phyloP scores from a whole-genome alignment of 83 land plant genomes.

The Diphasiastrum complanatum region DNA sequence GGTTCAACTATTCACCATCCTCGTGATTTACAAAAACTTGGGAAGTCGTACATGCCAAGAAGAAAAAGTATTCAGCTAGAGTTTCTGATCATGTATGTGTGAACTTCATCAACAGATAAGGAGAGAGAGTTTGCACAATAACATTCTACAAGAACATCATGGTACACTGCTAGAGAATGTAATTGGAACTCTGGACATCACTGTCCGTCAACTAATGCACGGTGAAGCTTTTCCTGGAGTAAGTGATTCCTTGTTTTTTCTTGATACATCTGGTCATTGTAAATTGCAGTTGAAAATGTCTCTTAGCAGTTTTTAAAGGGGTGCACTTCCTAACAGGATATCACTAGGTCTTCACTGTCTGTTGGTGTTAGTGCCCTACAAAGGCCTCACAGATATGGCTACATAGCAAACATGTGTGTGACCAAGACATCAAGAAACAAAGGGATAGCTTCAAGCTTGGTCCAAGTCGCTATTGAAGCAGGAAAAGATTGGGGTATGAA shows the following conservation, averaged over 20 bases:
- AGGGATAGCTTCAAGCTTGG: constrained; percentile 72
- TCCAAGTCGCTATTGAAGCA: constrained; percentile 44
- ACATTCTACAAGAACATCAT: too few species aligned
- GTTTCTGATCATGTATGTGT: too few species aligned
- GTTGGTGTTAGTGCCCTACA: constrained; percentile 5
- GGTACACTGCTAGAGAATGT: constrained; percentile 55
- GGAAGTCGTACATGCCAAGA: too few species aligned
- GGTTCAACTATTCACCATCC: too few species aligned
- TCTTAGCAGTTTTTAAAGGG: not conserved
- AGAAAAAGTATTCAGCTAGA: too few species aligned
- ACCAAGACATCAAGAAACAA: constrained; percentile 60
- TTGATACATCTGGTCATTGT: not conserved
- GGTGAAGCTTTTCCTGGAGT: constrained; percentile 72
- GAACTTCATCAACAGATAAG: too few species aligned
- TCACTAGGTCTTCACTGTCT: too few species aligned
- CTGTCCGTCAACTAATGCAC: constrained; percentile 45
- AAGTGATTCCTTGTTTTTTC: constrained; percentile 1
- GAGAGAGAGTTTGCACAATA: too few species aligned
- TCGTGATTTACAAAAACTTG: too few species aligned
- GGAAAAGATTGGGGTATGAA: constrained; percentile 53
- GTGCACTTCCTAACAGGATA: not conserved
- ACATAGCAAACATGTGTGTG: constrained; percentile 80
- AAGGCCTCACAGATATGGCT: constrained; percentile 42
- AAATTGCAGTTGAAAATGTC: not conserved
- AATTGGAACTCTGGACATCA: constrained; percentile 77